Percentiles rank a stretch among this genome's conserved stretches.
Evolutionary conservation across 176 grass and related monocot species (phyloP).

Genomic region (Eragrostis nindensis): DNA sequence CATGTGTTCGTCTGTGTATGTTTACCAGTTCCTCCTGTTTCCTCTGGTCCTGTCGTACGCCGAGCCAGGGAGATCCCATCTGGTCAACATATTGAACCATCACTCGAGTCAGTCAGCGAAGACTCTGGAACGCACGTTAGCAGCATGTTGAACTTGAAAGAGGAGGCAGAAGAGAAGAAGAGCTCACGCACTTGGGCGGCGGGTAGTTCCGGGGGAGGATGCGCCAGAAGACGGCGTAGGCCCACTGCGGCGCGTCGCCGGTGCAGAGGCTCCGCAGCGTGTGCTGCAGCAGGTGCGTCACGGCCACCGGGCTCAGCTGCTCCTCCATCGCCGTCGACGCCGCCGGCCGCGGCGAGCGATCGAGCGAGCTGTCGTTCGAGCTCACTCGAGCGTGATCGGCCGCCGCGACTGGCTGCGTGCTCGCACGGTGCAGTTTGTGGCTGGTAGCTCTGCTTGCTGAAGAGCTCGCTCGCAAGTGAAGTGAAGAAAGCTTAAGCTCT

Average conservation of each 20-base stretch:
- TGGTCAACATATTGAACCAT: constrained; percentile 18
- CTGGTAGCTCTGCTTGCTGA: neutral
- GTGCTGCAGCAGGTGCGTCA: constrained; percentile 91
- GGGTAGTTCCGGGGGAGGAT: constrained; percentile 90
- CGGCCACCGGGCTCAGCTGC: constrained; percentile 80
- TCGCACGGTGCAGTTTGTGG: neutral
- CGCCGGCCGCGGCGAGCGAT: neutral
- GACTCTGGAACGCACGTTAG: neutral
- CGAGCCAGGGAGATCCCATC: constrained; percentile 93
- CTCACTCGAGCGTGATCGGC: neutral
- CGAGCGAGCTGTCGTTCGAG: neutral
- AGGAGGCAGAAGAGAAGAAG: neutral
- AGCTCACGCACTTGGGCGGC: constrained; percentile 65
- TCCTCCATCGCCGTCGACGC: constrained; percentile 61
- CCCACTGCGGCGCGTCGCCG: constrained; percentile 70
- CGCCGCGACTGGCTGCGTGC: neutral
- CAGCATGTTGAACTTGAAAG: neutral
- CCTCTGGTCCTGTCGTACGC: constrained; percentile 90
- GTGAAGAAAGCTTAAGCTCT: neutral
- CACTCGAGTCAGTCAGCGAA: neutral
- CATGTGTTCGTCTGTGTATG: neutral
- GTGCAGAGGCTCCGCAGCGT: constrained; percentile 90
- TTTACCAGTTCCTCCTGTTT: constrained; percentile 97
- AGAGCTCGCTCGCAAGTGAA: neutral
- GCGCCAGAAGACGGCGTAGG: constrained; percentile 94